Evolutionary conservation across 805 yeast genomes (phyloP), one percentile per base, ranked within the genome.

Genomic region (Sugiyamaella chiloensis): DNA sequence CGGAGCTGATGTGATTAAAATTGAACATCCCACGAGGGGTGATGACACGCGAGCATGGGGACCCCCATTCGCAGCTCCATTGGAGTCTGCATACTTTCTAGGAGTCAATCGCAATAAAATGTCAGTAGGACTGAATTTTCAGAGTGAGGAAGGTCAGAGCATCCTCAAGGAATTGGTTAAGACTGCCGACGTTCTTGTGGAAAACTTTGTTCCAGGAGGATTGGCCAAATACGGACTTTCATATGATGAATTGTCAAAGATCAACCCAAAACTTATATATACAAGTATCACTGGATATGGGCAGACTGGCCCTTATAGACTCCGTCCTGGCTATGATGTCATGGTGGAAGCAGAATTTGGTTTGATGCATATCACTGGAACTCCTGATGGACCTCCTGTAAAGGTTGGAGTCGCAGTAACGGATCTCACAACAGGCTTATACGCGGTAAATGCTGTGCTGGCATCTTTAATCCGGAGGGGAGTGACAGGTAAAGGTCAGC

Each of bases 271-370:
- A 27, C 59, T 69, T 19, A 66, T 69, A 21, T 69, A 69, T 50
- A 63, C 69, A 11, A 59, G 66, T 37, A 67, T 69, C 46, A 68
- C 74, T 1, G 74, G 74, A 3, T 69, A 69, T 47, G 74, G 74
- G 27, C 74, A 69, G 46, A 63, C 69, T 1, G 73, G 73, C 0
- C 73, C 73, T 5, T 66, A 59, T 53, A 50, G 60, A 5, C 47
- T 56, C 24, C 60, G 74, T 11, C 71, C 74, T 2, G 74, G 74
- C 16, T 69, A 70, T 56, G 73, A 68, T 43, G 72, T 69, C 39
- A 69, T 69, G 74, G 73, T 69, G 4, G 74, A 69, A 52, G 74
- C 74, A 5, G 74, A 69, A 52, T 66, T 68, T 54, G 74, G 74
- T 2, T 60, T 69, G 39, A 69, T 69, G 74, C 73, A 69, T 51